Base-by-base conservation (phyloP, 2,329 filamentous ascomycete species). In the Elsinoe arachidis region DNA sequence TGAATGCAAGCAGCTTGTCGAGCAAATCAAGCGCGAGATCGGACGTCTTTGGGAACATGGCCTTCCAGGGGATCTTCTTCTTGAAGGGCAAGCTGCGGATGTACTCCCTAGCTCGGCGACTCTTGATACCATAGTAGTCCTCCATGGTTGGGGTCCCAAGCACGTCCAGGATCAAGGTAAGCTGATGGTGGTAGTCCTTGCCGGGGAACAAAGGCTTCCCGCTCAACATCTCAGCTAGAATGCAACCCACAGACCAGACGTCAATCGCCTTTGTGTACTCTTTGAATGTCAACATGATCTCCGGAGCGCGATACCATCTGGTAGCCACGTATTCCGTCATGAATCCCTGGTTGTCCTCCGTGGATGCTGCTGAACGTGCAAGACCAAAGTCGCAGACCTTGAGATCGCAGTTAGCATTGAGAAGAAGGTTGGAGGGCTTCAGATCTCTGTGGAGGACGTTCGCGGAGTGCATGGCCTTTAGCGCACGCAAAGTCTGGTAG, bases 311-410 rank as follows among this genome's bases (percentile, higher is more conserved):
- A 76, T 99, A 99, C 93, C 93, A 99, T 68, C 93, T 86, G 47
- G 93, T 99, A 54, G 93, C 93, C 58, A 99, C 93, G 72, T 99
- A 99, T 95, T 99, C 93, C 14, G 93, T 99, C 93, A 99, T 99
- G 82, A 99, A 99, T 19, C 93, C 93, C n/a, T 92, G 96, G 76
- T 99, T 99, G 74, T 99, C 93, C 70, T 99, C 93, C 65, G 95
- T 95, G 9, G 92, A 96, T 7, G 93, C 93, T 11, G 93, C 93
- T 9, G 92, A 97, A 30, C 70, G 86, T 51, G 93, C 93, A 58
- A 99, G 83, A 69, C 93, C 93, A 69, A 99, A 99, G 73, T 99
- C 93, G 76, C 93, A 99, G 65, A 99, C 93, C 76, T 99, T 99
- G 65, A 99, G 80, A 76, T 99, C 93, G 74, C 93, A 99, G 75